A percentile compares a stretch with the other conserved stretches of the same genome.
These are phyloP conservation scores for Pelargonium cotyledonis DNA, from an alignment of 441 rosid genomes.

Conservation along the genomic window DNA sequence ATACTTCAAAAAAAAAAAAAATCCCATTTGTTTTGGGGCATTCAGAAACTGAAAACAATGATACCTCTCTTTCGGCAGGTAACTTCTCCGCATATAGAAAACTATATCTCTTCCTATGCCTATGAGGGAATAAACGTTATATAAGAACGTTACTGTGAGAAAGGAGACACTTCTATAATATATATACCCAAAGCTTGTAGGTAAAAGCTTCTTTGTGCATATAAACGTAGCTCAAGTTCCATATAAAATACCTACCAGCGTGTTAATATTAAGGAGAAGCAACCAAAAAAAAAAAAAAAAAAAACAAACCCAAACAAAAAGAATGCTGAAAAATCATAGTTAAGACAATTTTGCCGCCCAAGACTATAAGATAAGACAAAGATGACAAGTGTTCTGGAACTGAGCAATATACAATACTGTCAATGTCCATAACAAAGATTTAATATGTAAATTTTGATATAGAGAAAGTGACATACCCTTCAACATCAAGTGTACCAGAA, in stretches of 20 bases:
- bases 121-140: constrained; percentile 18
- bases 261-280: neutral
- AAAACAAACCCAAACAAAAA: neutral
- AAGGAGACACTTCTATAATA: neutral
- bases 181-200: neutral
- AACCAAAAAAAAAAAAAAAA: neutral
- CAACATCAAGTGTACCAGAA: constrained; percentile 18
- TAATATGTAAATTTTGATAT: neutral
- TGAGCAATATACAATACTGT: neutral
- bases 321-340: neutral
- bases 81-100: constrained; percentile 58
- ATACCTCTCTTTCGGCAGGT: constrained; percentile 75
- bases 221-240: neutral
- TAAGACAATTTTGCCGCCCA: no score
- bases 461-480: constrained; percentile 11
- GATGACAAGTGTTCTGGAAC: no score
- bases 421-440: neutral
- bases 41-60: constrained; percentile 9
- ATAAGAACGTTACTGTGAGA: neutral
- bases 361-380: no score
- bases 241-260: neutral
- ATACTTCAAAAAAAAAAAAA: neutral
- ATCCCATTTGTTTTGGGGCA: neutral
- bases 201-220: neutral
- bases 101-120: constrained; percentile 71